A percentile compares a stretch with the other conserved stretches of the same genome.
Conservation (phyloP, 805 yeast genomes). For the Schwanniomyces yamadae region DNA sequence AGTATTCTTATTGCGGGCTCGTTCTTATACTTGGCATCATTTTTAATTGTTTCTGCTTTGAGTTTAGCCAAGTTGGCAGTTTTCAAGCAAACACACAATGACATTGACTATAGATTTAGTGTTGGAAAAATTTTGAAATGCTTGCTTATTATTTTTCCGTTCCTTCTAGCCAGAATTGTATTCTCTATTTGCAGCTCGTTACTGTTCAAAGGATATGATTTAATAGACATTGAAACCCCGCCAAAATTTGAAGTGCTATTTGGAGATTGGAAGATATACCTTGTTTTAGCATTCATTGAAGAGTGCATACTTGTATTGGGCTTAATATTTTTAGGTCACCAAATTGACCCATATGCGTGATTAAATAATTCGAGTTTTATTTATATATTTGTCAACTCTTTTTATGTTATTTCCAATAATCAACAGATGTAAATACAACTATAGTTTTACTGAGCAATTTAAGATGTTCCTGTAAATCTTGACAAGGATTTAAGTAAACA, state of each 20-base stretch:
- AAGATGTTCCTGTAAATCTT: too few species aligned
- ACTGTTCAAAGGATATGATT: neutral
- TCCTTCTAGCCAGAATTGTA: neutral
- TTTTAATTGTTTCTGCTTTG: neutral
- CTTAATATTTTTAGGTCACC: neutral
- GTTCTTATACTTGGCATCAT: neutral
- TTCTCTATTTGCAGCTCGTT: neutral
- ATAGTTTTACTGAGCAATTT: too few species aligned
- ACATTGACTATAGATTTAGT: neutral
- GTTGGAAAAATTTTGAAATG: neutral
- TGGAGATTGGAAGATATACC: conserved; percentile 1
- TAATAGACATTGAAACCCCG: neutral
- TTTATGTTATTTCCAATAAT: too few species aligned
- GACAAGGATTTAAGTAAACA: too few species aligned
- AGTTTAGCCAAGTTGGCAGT: neutral
- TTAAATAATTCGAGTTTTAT: too few species aligned
- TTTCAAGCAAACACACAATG: neutral
- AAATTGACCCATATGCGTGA: too few species aligned
- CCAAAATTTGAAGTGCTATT: neutral
- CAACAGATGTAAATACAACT: too few species aligned
- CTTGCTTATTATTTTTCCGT: neutral
- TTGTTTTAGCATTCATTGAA: neutral
- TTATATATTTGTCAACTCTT: too few species aligned
- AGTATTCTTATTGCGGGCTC: neutral
- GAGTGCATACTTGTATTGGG: neutral